Evolutionary conservation across 371 early-diverging fungal genomes (phyloP).

Genomic region (Lichtheimia corymbifera): DNA sequence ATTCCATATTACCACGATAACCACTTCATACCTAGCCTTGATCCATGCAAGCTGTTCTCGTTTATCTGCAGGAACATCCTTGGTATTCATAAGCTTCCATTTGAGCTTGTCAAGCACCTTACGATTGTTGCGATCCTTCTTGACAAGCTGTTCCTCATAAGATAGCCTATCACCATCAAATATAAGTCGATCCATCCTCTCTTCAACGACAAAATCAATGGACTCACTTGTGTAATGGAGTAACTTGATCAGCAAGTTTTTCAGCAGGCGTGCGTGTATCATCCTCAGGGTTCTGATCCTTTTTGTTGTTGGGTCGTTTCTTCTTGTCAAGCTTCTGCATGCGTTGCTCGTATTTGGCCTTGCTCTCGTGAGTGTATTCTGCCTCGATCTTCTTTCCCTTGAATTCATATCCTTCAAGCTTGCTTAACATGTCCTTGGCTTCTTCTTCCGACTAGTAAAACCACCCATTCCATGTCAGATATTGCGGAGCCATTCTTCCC

Average conservation of each 20-base stretch:
- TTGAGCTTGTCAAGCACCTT: constrained; percentile 30
- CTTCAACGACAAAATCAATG: neutral
- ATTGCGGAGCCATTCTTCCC: neutral
- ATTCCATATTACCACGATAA: neutral
- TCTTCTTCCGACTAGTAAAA: constrained; percentile 37
- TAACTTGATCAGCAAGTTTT: constrained; percentile 72
- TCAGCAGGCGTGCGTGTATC: constrained; percentile 61
- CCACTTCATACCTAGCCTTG: neutral
- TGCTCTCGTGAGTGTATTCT: constrained; percentile 23
- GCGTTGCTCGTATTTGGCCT: constrained; percentile 26
- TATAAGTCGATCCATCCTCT: neutral
- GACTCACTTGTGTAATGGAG: constrained; percentile 64
- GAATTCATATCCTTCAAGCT: constrained; percentile 34
- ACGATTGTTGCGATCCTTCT: constrained; percentile 31
- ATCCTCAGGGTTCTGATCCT: constrained; percentile 18
- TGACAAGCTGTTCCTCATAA: constrained; percentile 43
- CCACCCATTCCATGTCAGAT: neutral
- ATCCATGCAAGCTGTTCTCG: constrained; percentile 38
- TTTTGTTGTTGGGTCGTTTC: constrained; percentile 6
- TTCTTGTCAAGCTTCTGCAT: constrained; percentile 21
- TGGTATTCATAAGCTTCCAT: constrained; percentile 22
- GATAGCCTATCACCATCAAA: constrained; percentile 14
- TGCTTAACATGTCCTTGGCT: constrained; percentile 35
- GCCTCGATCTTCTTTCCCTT: constrained; percentile 36
- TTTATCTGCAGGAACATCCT: constrained; percentile 15